Evolutionary conservation across 163 green algal species (phyloP).

Genomic region (Chlorella variabilis): DNA sequence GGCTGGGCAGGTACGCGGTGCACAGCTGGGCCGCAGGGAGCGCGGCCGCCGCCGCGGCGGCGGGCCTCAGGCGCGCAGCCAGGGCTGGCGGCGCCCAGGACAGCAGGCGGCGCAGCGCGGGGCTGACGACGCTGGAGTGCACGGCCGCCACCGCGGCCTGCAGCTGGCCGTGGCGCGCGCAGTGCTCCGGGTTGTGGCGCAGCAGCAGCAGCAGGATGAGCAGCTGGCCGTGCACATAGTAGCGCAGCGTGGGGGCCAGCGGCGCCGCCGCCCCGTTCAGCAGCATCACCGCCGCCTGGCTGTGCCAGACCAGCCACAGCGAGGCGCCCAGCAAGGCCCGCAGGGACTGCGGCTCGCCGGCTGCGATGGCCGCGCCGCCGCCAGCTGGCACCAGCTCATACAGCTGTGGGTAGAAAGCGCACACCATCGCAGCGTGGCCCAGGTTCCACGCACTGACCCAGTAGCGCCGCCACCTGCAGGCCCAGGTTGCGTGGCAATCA

Average conservation of each 20-base stretch:
- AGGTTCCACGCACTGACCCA: background rate
- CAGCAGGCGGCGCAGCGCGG: background rate
- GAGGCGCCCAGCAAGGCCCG: background rate
- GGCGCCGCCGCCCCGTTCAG: background rate
- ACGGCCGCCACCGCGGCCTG: background rate
- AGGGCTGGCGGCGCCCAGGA: too few species aligned
- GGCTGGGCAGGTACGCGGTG: background rate
- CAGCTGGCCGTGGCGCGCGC: background rate
- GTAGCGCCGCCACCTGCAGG: slow-evolving; percentile 2
- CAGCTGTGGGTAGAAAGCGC: slow-evolving; percentile 6
- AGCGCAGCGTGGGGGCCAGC: background rate
- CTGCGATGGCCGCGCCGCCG: background rate
- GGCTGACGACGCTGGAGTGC: background rate
- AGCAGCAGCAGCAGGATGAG: slow-evolving; percentile 3
- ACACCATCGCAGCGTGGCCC: background rate
- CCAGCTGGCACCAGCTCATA: background rate
- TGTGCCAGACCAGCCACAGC: slow-evolving; percentile 24
- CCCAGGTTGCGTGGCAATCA: background rate
- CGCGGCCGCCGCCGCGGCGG: background rate
- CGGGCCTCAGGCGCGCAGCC: background rate
- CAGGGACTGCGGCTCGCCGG: background rate
- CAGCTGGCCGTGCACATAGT: slow-evolving; percentile 6
- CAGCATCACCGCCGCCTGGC: background rate
- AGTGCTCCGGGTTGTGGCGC: background rate
- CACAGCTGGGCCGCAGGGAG: background rate